Evolutionary conservation across 768 basidiomycete genomes (phyloP).

Genomic region (Boletus barrowsii): DNA sequence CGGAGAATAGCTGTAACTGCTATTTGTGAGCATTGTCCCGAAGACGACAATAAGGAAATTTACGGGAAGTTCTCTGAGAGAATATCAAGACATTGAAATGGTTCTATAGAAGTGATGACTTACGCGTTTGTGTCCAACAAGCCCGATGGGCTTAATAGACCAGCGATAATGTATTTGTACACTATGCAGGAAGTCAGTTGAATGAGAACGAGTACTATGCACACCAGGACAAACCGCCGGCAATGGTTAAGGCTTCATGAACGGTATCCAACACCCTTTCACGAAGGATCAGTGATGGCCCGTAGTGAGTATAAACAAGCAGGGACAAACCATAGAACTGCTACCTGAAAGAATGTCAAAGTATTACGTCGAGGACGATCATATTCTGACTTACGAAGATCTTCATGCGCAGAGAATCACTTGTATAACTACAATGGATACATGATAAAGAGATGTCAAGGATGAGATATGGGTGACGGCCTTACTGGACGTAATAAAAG

Average conservation of each 20-base stretch:
- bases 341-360: neutral
- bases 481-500: neutral
- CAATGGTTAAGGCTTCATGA: constrained; percentile 9
- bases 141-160: neutral
- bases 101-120: neutral
- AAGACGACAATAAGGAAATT: neutral
- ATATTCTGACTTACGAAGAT: neutral
- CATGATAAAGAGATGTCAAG: neutral
- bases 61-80: constrained; percentile 6
- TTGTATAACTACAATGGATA: neutral
- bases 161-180: constrained; percentile 2
- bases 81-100: neutral
- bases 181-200: neutral
- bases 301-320: neutral
- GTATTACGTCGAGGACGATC: too few relatives aligned
- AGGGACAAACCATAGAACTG: constrained; percentile 3
- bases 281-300: neutral
- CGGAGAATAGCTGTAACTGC: neutral
- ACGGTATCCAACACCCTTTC: constrained; percentile 10
- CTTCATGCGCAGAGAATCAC: neutral
- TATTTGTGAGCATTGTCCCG: neutral
- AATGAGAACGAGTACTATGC: neutral
- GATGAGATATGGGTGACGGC: neutral
- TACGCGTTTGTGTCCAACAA: neutral
- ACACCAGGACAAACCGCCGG: constrained; percentile 3